Evolutionary conservation across 2,329 filamentous ascomycete genomes (phyloP).

Genomic region (Exserohilum turcica): DNA sequence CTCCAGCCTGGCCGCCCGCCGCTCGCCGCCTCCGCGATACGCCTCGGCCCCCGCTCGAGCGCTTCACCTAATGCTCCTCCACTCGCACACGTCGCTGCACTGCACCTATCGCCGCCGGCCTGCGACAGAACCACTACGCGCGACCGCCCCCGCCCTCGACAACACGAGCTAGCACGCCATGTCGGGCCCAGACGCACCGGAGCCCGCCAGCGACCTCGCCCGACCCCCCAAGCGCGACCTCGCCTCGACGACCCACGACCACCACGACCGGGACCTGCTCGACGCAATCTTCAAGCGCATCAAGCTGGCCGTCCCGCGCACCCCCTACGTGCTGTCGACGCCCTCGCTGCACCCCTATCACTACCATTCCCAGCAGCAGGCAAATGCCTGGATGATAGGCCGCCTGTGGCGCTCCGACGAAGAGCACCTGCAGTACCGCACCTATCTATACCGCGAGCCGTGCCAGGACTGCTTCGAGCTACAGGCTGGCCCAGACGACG

Average conservation of each 20-base stretch:
- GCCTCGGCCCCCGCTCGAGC: conserved; percentile 6
- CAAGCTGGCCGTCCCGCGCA: conserved; percentile 47
- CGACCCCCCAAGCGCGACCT: conserved; percentile 34
- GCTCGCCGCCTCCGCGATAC: conserved; percentile 6
- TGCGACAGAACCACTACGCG: conserved; percentile 8
- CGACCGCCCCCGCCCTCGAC: not conserved
- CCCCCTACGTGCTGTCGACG: conserved; percentile 56
- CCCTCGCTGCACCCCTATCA: conserved; percentile 53
- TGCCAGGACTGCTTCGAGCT: conserved; percentile 55
- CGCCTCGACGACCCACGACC: conserved; percentile 36
- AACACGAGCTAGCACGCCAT: conserved; percentile 28
- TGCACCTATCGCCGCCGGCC: conserved; percentile 9
- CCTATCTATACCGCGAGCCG: conserved; percentile 63
- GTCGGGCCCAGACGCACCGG: conserved; percentile 37
- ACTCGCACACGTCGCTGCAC: conserved; percentile 15
- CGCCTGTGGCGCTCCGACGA: conserved; percentile 62
- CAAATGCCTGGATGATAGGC: conserved; percentile 52
- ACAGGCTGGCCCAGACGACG: conserved; percentile 60
- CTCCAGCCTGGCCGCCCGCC: not conserved
- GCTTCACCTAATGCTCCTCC: conserved; percentile 25
- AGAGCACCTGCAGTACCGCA: conserved; percentile 66
- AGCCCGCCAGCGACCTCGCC: conserved; percentile 32
- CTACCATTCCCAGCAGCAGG: conserved; percentile 50
- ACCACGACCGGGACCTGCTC: conserved; percentile 48
- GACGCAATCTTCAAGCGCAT: conserved; percentile 52